A percentile compares a stretch with the other conserved stretches of the same genome.
These are phyloP conservation scores for Aureobasidium sp. DNA, from an alignment of 2,329 filamentous ascomycete species.

Conservation along the genomic window DNA sequence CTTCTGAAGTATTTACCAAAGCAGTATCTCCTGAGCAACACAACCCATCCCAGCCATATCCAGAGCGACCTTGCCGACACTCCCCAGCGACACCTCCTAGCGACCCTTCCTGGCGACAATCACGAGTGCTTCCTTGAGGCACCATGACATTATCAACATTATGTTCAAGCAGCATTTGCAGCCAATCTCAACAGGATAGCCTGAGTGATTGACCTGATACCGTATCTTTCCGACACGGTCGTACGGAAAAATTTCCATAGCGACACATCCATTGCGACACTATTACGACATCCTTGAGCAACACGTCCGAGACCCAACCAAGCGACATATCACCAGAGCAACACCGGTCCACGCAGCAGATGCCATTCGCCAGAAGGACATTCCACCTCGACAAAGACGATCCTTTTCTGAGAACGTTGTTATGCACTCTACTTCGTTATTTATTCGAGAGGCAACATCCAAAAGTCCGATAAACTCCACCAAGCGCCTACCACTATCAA, in stretches of 20 bases:
- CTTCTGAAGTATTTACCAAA: background rate
- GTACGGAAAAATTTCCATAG: background rate
- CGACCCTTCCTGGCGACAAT: background rate
- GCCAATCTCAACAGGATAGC: background rate
- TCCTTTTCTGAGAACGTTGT: background rate
- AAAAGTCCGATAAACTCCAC: background rate
- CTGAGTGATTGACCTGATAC: background rate
- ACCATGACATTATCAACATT: background rate
- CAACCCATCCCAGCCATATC: background rate
- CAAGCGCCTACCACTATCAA: background rate
- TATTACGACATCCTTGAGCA: background rate
- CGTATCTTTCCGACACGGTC: background rate
- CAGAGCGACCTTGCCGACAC: background rate
- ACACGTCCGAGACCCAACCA: background rate
- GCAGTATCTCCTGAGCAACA: conserved; percentile 1
- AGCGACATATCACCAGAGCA: background rate
- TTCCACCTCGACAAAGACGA: background rate
- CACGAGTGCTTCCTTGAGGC: background rate
- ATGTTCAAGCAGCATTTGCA: background rate
- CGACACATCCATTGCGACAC: background rate
- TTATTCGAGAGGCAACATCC: background rate
- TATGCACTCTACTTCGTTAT: background rate
- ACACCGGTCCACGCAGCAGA: background rate
- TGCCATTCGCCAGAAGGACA: background rate
- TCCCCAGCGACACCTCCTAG: background rate